Base-by-base conservation (phyloP, 306 rosid species). In the Vigna unguiculata region DNA sequence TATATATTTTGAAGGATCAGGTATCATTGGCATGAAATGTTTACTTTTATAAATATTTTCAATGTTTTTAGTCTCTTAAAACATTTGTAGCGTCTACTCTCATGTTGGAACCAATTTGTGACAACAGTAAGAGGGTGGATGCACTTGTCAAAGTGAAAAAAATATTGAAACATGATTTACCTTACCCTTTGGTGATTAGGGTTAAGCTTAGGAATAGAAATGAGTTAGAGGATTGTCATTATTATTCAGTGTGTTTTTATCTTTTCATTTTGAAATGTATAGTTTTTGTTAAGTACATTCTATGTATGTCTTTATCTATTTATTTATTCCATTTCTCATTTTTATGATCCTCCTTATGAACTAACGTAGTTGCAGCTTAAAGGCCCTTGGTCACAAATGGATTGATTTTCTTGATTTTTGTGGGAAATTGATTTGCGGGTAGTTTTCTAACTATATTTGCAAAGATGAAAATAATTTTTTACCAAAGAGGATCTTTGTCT, bases 1-100 rank as follows among this genome's bases (percentile, higher is more conserved):
- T 86, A 36, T 93, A 93, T 83, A 80, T 80, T 80, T 80, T 93
- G 47, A 89, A 88, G 77, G 97, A 93, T 69, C 86, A 83, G 86
- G 86, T 83, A 82, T 64, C 41, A 55, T 71, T 28, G 2, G 22
- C 69, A 9, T 70, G 20, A 69, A 72, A 60, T 40, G 15, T 15
- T 14, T 7, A 11, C 51, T 73, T 4, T 4, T 54, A 32, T 54
- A 22, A 62, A 28, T 53, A 21, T 19, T 64, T 51, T 25, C 51
- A 9, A 3, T 25, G 60, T 19, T 53, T 30, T 25, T 9, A 40
- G 11, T 77, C 68, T 25, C n/a, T 61, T 48, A n/a, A 17, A 13
- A 36, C 21, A 32, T 36, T 12, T 61, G 32, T 19, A 6, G 15
- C 47, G 2, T 20, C 52, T 58, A 5, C 53, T 57, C n/a, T 69